These are phyloP conservation scores for Penicillium sp. DNA, from an alignment of 2,329 filamentous ascomycete genomes.

Conservation along the genomic window DNA sequence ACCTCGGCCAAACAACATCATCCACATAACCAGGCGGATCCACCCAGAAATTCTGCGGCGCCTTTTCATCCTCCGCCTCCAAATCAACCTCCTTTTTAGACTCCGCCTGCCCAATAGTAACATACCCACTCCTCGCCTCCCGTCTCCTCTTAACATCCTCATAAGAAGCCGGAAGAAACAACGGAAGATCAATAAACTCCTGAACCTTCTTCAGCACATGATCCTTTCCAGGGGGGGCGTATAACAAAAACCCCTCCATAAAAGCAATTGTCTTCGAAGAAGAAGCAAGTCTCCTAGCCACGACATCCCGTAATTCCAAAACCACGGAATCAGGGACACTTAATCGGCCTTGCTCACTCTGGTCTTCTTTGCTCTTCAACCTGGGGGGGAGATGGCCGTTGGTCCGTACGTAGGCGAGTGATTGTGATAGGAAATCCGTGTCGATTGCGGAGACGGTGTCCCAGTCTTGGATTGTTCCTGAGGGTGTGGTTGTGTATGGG, in stretches of 20 bases:
- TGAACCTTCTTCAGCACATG: slow-evolving; percentile 32
- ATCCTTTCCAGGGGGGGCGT: slow-evolving; percentile 45
- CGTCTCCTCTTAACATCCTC: slow-evolving; percentile 40
- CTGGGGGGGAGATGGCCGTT: slow-evolving; percentile 55
- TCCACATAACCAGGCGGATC: slow-evolving; percentile 95
- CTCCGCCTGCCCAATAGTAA: slow-evolving; percentile 42
- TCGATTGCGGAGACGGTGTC: slow-evolving; percentile 79
- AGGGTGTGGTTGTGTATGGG: slow-evolving; percentile 45
- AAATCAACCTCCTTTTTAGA: slow-evolving; percentile 25
- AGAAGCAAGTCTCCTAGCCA: slow-evolving; percentile 19
- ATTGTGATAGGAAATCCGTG: slow-evolving; percentile 61
- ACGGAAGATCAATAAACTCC: slow-evolving; percentile 60
- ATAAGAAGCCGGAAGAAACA: slow-evolving; percentile 72
- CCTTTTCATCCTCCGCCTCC: slow-evolving; percentile 32
- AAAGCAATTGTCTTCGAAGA: slow-evolving; percentile 56
- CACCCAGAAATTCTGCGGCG: slow-evolving; percentile 77
- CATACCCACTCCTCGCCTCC: slow-evolving; percentile 44
- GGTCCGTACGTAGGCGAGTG: slow-evolving; percentile 65
- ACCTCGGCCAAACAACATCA: slow-evolving; percentile 92
- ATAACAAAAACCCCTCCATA: slow-evolving; percentile 86
- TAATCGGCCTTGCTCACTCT: slow-evolving; percentile 50
- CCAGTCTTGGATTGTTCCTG: slow-evolving; percentile 72
- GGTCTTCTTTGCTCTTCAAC: slow-evolving; percentile 55
- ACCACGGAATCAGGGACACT: slow-evolving; percentile 30
- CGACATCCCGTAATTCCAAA: slow-evolving; percentile 21